These are phyloP conservation scores for Mycena pura DNA, from an alignment of 768 basidiomycete species.

Conservation along the genomic window DNA sequence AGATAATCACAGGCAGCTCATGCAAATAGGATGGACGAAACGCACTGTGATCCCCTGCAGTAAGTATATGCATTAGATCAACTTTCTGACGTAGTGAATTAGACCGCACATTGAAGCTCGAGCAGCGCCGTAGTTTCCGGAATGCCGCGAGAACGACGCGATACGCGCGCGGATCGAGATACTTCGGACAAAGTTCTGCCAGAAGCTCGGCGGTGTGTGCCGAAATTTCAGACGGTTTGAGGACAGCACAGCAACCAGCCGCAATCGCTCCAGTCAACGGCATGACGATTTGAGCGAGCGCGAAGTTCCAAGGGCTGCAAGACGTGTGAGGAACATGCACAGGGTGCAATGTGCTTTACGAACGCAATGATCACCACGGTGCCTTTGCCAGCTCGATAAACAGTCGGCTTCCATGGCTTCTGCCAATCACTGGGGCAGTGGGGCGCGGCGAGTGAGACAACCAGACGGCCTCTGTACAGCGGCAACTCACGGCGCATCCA, in stretches of 20 bases:
- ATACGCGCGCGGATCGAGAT: conserved; percentile 52
- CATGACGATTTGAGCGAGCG: background rate
- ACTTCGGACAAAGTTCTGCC: conserved; percentile 51
- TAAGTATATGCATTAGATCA: background rate
- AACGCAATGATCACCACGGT: conserved; percentile 67
- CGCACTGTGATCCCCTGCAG: conserved; percentile 25
- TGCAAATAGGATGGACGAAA: conserved; percentile 4
- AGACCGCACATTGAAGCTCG: conserved; percentile 25
- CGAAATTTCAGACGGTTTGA: conserved; percentile 57
- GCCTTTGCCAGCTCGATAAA: conserved; percentile 66
- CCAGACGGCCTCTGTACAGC: too few species aligned
- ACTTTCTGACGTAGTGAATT: background rate
- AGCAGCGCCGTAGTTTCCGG: conserved; percentile 35
- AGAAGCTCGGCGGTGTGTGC: conserved; percentile 46
- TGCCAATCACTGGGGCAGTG: conserved; percentile 47
- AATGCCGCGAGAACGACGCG: conserved; percentile 49
- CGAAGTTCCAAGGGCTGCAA: conserved; percentile 18
- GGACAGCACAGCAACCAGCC: conserved; percentile 54
- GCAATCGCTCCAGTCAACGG: conserved; percentile 38
- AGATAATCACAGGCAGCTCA: conserved; percentile 21
- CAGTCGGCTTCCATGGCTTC: conserved; percentile 56
- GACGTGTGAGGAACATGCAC: too few species aligned
- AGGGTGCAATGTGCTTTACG: conserved; percentile 34
- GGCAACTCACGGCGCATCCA: background rate
- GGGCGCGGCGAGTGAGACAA: background rate